Conservation (phyloP, 345 rosid genomes). For the Salix koriyanagi region DNA sequence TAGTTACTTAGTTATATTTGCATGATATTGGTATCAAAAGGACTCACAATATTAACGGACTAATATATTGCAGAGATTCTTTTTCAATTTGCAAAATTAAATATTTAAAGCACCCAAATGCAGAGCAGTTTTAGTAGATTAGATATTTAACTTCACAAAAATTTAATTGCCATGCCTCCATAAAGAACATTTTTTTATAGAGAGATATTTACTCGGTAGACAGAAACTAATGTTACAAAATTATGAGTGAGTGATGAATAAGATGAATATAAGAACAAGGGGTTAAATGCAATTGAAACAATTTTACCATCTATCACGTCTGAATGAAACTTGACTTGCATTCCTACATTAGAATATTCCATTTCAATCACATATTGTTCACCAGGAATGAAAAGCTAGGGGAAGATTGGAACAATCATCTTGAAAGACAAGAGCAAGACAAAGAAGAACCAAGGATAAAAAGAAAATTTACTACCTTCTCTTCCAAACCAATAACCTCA, state of each 20-base stretch:
- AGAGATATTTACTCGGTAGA: not conserved
- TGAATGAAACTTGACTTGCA: not conserved
- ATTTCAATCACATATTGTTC: not conserved
- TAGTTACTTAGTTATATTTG: not conserved
- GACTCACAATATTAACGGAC: not conserved
- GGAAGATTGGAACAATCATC: not conserved
- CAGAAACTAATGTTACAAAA: not conserved
- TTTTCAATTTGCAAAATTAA: not conserved
- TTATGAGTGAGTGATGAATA: not conserved
- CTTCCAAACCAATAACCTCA: constrained; percentile 97
- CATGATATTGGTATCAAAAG: not conserved
- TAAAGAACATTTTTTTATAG: not conserved
- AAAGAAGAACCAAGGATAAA: not conserved
- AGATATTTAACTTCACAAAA: not conserved
- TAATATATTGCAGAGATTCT: not conserved
- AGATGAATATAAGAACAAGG: not conserved
- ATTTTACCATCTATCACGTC: not conserved
- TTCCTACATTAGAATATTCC: not conserved
- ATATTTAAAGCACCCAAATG: not conserved
- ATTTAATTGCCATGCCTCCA: not conserved
- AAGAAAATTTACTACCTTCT: constrained; percentile 59
- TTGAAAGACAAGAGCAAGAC: not conserved
- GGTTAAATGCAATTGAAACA: not conserved
- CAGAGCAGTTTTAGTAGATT: not conserved
- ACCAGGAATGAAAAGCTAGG: not conserved